phyloP scores from a whole-genome alignment of 2,329 filamentous ascomycete species.

The Aspergillus fijiensis region DNA sequence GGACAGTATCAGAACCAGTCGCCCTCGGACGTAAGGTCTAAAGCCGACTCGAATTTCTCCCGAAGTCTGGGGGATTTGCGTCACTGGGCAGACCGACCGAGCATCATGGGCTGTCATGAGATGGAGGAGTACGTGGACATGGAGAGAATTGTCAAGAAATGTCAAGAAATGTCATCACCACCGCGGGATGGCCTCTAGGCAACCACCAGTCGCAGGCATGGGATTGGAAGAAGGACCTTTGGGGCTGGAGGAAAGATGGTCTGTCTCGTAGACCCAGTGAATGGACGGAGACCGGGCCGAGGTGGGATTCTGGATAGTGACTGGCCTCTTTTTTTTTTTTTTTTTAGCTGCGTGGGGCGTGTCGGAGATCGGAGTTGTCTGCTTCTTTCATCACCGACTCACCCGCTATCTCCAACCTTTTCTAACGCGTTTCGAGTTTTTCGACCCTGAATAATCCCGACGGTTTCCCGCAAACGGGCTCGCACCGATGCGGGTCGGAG shows the following conservation, averaged over 20 bases:
- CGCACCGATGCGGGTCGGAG: not conserved
- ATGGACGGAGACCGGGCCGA: not conserved
- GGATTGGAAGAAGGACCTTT: not conserved
- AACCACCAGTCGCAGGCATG: not conserved
- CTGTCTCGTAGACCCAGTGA: not conserved
- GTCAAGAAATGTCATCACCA: not conserved
- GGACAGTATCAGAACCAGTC: not conserved
- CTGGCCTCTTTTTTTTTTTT: not conserved
- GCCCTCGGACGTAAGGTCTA: not conserved
- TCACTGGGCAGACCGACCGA: not conserved
- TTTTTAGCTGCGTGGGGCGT: too few relatives aligned
- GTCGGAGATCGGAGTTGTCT: not conserved
- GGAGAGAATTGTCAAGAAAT: not conserved
- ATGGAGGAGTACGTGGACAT: not conserved
- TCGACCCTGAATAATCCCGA: not conserved
- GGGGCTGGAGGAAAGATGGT: too few relatives aligned
- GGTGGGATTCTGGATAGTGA: not conserved
- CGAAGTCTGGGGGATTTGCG: not conserved
- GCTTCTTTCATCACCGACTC: not conserved
- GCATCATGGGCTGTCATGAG: not conserved
- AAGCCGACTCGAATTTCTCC: not conserved
- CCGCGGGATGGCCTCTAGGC: not conserved
- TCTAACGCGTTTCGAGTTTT: too few relatives aligned
- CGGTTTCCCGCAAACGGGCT: not conserved
- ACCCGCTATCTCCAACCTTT: too few relatives aligned